phyloP scores from a whole-genome alignment of 805 yeast genomes.

The Ogataea ganodermae region DNA sequence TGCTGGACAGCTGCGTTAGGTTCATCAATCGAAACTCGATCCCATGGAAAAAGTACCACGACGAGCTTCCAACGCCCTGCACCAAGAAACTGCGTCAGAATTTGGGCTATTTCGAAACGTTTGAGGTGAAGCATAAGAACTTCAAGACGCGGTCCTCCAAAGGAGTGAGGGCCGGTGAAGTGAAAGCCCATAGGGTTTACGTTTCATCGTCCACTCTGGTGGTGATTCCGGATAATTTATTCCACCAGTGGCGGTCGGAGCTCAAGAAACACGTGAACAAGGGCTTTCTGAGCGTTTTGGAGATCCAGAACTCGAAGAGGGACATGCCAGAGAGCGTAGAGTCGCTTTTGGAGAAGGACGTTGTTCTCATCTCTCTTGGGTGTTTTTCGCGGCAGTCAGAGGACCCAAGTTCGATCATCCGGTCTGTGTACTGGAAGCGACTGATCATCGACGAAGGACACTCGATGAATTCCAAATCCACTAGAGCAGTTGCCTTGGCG shows the following conservation, averaged over 20 bases:
- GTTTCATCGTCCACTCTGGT: slow-evolving; percentile 58
- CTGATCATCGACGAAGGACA: slow-evolving; percentile 79
- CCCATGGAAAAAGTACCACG: slow-evolving; percentile 55
- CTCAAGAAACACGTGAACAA: slow-evolving; percentile 53
- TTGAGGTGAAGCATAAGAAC: slow-evolving; percentile 14
- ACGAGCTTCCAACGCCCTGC: slow-evolving; percentile 48
- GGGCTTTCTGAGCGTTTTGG: slow-evolving; percentile 40
- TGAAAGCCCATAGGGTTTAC: slow-evolving; percentile 34
- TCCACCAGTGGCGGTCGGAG: slow-evolving; percentile 66
- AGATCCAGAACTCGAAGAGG: slow-evolving; percentile 23
- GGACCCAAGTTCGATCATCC: slow-evolving; percentile 38
- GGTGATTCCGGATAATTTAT: slow-evolving; percentile 65
- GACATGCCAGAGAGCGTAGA: slow-evolving; percentile 34
- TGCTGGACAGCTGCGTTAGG: slow-evolving; percentile 45
- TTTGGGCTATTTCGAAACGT: slow-evolving; percentile 48
- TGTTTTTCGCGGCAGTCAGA: slow-evolving; percentile 46
- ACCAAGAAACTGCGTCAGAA: slow-evolving; percentile 34
- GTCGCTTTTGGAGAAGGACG: slow-evolving; percentile 47
- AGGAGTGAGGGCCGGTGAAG: slow-evolving; percentile 3
- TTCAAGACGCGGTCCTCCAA: slow-evolving; percentile 21
- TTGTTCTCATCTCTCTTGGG: slow-evolving; percentile 52
- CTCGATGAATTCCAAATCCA: slow-evolving; percentile 53
- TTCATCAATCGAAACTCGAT: slow-evolving; percentile 48
- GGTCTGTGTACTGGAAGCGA: slow-evolving; percentile 61
- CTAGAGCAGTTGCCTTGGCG: slow-evolving; percentile 53